Percentiles rank a stretch among this genome's conserved stretches.
These are phyloP conservation scores for Trichosporon faecale DNA, from an alignment of 1,284 basidiomycete genomes.

Conservation along the genomic window DNA sequence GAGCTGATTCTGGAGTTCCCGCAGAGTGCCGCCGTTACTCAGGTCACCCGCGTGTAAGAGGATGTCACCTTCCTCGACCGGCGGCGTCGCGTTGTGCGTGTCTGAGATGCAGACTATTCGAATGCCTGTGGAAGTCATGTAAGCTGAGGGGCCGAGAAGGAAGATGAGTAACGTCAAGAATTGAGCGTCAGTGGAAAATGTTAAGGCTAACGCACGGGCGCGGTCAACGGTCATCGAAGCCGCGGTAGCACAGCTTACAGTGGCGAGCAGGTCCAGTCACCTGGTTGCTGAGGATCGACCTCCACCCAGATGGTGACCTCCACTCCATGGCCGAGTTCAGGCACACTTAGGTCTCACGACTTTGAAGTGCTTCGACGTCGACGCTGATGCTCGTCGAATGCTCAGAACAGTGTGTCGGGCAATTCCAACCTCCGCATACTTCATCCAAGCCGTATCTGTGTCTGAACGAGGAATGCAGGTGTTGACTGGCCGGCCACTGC, in stretches of 20 bases:
- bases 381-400: background rate
- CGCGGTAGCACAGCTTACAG: background rate
- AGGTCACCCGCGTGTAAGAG: background rate
- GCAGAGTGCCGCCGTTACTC: background rate
- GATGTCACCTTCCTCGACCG: background rate
- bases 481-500: background rate
- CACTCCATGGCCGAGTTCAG: background rate
- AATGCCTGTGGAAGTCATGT: background rate
- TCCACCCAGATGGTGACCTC: background rate
- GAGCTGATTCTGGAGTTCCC: conserved; percentile 11
- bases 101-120: background rate
- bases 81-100: background rate
- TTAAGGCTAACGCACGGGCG: too few relatives aligned
- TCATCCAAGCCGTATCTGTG: background rate
- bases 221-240: background rate
- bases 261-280: background rate
- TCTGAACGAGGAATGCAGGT: background rate
- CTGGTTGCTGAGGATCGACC: too few relatives aligned
- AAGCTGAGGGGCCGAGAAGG: too few relatives aligned
- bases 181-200: background rate
- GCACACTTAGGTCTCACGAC: background rate
- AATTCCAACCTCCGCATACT: background rate
- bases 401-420: background rate
- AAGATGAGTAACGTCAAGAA: background rate
- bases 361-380: too few relatives aligned